Conservation (phyloP, 495 filamentous ascomycete species). For the Friedmanniomyces simplex region DNA sequence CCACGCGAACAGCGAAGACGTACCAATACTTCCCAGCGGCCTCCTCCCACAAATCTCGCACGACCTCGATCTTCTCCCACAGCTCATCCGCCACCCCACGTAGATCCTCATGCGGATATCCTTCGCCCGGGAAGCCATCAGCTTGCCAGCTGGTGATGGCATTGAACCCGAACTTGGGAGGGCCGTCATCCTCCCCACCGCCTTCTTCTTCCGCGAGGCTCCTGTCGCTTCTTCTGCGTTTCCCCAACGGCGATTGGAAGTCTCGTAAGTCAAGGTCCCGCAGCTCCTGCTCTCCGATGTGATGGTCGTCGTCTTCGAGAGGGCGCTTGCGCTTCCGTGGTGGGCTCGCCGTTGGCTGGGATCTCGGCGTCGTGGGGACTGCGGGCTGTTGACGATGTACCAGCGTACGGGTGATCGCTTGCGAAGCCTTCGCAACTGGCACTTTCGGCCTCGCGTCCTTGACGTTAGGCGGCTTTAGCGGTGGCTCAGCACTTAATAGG, state of each 20-base stretch:
- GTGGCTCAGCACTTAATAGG: too few species aligned
- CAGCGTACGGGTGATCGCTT: too few species aligned
- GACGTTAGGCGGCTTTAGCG: too few species aligned
- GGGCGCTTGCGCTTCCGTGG: neutral
- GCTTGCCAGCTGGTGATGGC: neutral
- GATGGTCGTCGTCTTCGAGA: neutral
- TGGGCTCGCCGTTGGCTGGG: neutral
- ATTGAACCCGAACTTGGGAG: neutral
- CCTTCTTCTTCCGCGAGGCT: neutral
- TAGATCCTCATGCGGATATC: neutral
- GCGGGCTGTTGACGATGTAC: neutral
- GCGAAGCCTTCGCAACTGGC: too few species aligned
- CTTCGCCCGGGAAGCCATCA: neutral
- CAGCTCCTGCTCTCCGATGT: neutral
- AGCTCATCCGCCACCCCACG: neutral
- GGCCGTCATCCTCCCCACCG: neutral
- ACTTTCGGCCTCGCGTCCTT: too few species aligned
- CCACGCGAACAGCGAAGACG: neutral
- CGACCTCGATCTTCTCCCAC: neutral
- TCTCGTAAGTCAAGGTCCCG: neutral
- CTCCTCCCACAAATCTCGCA: constrained; percentile 1
- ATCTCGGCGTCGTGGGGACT: neutral
- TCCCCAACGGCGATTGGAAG: neutral
- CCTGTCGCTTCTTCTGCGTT: neutral
- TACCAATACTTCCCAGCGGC: neutral